Percentiles rank a stretch among this genome's conserved stretches.
phyloP scores from a whole-genome alignment of 495 filamentous ascomycete species.

The Sabuloglossum arenarium region DNA sequence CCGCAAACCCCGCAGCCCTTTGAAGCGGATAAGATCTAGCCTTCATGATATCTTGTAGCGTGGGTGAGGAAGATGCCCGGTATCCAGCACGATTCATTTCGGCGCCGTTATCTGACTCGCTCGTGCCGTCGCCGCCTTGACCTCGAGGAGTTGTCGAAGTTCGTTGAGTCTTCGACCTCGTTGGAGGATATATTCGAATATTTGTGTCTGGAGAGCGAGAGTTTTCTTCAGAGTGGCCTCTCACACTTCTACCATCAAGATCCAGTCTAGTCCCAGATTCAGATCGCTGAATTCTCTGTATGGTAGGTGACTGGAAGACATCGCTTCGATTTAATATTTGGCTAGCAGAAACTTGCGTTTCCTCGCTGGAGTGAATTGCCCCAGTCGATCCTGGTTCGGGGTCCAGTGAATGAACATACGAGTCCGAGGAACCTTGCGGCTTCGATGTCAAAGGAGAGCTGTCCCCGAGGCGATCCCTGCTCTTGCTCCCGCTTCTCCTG shows the following conservation, averaged over 20 bases:
- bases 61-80: conserved; percentile 23
- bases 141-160: background rate
- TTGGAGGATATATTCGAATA: background rate
- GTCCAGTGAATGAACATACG: conserved; percentile 53
- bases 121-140: background rate
- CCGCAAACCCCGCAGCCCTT: conserved; percentile 66
- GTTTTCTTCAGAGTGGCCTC: conserved; percentile 5
- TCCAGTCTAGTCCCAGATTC: conserved; percentile 21
- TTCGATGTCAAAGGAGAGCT: conserved; percentile 20
- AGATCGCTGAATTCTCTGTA: conserved; percentile 23
- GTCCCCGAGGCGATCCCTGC: conserved; percentile 18
- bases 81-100: background rate
- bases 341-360: conserved; percentile 59
- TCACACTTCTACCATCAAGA: conserved; percentile 11
- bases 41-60: conserved; percentile 49
- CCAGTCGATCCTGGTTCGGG: conserved; percentile 46
- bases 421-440: conserved; percentile 51
- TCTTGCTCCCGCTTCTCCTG: conserved; percentile 29
- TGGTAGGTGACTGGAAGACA: conserved; percentile 73
- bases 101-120: background rate
- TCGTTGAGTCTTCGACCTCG: conserved; percentile 1
- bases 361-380: conserved; percentile 49
- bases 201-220: background rate
- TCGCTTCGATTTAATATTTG: conserved; percentile 75
- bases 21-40: conserved; percentile 67